A percentile compares a stretch with the other conserved stretches of the same genome.
Conservation (phyloP, 139 green algal species). For the Desmodesmus armatus region DNA sequence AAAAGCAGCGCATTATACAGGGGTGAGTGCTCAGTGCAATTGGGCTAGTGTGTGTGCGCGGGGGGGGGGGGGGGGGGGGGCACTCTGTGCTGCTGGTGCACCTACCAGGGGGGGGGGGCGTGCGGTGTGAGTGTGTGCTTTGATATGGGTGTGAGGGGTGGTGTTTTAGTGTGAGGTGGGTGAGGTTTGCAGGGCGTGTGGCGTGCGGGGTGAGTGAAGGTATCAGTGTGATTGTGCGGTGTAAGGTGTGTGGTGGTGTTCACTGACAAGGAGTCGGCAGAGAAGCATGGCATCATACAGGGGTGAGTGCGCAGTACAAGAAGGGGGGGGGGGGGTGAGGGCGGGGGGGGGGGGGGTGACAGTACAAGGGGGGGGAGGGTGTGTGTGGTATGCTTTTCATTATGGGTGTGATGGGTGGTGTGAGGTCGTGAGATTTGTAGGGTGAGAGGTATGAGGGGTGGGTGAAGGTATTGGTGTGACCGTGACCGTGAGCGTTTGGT, state of each 20-base stretch:
- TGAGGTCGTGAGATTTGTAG: background rate
- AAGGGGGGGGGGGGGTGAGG: background rate
- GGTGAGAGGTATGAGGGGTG: background rate
- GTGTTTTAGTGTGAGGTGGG: background rate
- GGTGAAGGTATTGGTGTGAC: no score
- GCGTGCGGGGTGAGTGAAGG: background rate
- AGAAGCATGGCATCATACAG: constrained; percentile 45
- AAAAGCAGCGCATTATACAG: constrained; percentile 43
- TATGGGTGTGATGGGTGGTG: background rate
- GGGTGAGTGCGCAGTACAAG: background rate
- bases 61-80: background rate
- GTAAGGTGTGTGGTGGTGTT: no score
- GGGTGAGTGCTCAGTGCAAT: background rate
- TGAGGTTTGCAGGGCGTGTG: background rate
- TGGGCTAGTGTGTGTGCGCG: background rate
- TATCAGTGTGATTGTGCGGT: no score
- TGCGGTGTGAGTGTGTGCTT: background rate
- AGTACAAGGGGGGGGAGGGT: background rate
- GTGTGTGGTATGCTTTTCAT: background rate
- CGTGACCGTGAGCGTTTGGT: no score
- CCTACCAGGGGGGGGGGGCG: background rate
- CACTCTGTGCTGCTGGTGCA: background rate
- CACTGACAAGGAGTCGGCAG: constrained; percentile 21
- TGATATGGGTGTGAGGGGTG: background rate
- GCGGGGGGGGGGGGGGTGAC: background rate